Conservation (phyloP, 2,329 filamentous ascomycete species). For the Xenoacremonium recifei region DNA sequence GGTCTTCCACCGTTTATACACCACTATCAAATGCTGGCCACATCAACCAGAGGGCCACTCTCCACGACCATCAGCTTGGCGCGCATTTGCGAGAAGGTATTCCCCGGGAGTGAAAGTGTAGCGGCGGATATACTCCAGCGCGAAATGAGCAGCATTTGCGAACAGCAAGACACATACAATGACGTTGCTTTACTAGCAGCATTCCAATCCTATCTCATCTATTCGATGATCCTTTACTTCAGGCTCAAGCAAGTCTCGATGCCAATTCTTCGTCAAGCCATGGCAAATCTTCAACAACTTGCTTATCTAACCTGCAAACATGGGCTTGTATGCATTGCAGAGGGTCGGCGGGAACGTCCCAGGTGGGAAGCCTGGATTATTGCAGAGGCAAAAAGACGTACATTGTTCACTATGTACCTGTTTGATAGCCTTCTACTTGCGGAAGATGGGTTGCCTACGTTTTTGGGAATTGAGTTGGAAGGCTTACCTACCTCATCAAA, state of each 20-base stretch:
- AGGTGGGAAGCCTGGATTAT: constrained; percentile 54
- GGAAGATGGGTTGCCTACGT: constrained; percentile 43
- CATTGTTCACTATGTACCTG: constrained; percentile 51
- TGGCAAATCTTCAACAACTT: constrained; percentile 51
- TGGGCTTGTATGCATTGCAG: constrained; percentile 44
- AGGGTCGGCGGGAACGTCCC: constrained; percentile 38
- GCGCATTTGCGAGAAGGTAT: constrained; percentile 36
- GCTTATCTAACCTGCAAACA: constrained; percentile 38
- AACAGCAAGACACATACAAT: constrained; percentile 22
- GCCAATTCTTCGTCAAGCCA: constrained; percentile 37
- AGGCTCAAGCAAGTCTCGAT: constrained; percentile 20
- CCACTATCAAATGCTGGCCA: constrained; percentile 29
- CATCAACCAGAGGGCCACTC: constrained; percentile 29
- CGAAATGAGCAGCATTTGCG: constrained; percentile 42
- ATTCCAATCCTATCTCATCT: constrained; percentile 55
- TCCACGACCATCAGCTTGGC: constrained; percentile 41
- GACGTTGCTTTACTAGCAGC: constrained; percentile 35
- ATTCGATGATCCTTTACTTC: constrained; percentile 49
- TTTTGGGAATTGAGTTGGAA: constrained; percentile 47
- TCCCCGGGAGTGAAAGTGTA: constrained; percentile 32
- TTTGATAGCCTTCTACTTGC: constrained; percentile 49
- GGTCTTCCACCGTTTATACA: constrained; percentile 45
- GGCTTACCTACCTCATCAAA: constrained; percentile 41
- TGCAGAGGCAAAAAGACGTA: constrained; percentile 50
- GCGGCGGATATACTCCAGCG: constrained; percentile 34